phyloP scores from a whole-genome alignment of 139 green algal genomes.

The Eudorina sp. region DNA sequence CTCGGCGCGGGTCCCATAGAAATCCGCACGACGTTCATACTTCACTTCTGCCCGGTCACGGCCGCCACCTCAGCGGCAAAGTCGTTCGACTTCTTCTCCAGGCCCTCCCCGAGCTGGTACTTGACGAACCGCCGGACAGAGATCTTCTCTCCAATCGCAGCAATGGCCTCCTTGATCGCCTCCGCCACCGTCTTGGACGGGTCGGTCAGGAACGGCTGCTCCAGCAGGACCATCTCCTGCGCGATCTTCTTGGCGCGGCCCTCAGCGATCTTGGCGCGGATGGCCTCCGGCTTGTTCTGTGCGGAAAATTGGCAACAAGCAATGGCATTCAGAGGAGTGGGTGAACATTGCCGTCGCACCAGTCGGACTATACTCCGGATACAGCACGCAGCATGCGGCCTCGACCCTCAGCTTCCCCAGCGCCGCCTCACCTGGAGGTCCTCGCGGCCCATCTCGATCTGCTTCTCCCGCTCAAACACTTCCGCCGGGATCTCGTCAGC shows the following conservation, averaged over 20 bases:
- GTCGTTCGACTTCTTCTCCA: constrained; percentile 95
- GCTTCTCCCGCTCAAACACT: constrained; percentile 87
- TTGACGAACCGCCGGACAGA: constrained; percentile 86
- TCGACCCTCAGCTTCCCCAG: no score
- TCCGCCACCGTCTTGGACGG: constrained; percentile 91
- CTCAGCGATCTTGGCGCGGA: constrained; percentile 97
- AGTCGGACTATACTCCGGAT: no score
- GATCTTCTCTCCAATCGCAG: constrained; percentile 95
- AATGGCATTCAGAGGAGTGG: no score
- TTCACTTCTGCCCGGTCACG: constrained; percentile 74
- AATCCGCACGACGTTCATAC: no score
- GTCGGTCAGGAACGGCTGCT: constrained; percentile 95
- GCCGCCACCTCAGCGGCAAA: constrained; percentile 97
- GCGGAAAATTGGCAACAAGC: no score
- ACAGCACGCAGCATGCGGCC: no score
- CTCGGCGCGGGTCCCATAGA: no score
- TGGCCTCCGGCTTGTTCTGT: constrained; percentile 93
- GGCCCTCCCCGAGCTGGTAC: constrained; percentile 95
- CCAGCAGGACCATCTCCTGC: constrained; percentile 83
- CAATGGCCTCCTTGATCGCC: constrained; percentile 92
- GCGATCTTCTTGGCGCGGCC: constrained; percentile 93
- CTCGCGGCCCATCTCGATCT: constrained; percentile 97
- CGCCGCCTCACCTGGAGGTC: constrained; percentile 72
- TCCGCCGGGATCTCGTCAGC: constrained; percentile 84
- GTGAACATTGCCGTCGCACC: no score